Conservation (phyloP, 1,139 yeast genomes). For the Taphrina wiesneri region DNA sequence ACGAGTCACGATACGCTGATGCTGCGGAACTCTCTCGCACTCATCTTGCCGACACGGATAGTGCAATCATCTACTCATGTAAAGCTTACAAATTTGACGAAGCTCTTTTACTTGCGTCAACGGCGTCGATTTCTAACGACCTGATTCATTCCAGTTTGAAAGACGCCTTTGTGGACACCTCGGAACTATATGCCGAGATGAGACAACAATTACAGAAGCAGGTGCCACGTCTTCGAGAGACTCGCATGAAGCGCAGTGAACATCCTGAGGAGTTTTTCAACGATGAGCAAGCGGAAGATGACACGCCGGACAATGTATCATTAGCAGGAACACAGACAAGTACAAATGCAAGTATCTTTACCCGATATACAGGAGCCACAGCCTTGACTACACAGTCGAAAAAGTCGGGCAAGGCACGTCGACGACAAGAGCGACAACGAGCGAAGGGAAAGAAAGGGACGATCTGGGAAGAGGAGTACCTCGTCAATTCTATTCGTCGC, state of each 20-base stretch:
- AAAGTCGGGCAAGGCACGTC: slow-evolving; percentile 87
- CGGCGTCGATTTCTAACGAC: slow-evolving; percentile 46
- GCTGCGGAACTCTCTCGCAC: slow-evolving; percentile 78
- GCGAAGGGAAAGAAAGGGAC: slow-evolving; percentile 98
- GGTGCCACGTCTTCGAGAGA: slow-evolving; percentile 74
- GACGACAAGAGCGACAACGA: slow-evolving; percentile 91
- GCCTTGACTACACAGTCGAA: slow-evolving; percentile 73
- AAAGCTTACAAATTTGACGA: slow-evolving; percentile 73
- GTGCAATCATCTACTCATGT: slow-evolving; percentile 68
- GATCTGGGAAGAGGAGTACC: slow-evolving; percentile 92
- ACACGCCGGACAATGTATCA: slow-evolving; percentile 89
- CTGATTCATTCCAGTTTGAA: slow-evolving; percentile 74
- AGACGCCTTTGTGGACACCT: slow-evolving; percentile 84
- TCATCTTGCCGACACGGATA: slow-evolving; percentile 61
- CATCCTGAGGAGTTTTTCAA: slow-evolving; percentile 80
- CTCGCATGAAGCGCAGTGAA: slow-evolving; percentile 74
- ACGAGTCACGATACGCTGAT: slow-evolving; percentile 71
- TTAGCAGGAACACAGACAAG: slow-evolving; percentile 94
- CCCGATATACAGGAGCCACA: slow-evolving; percentile 93
- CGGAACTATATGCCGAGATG: slow-evolving; percentile 90
- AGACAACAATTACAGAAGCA: slow-evolving; percentile 82
- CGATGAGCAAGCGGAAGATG: slow-evolving; percentile 49
- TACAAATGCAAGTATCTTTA: slow-evolving; percentile 87
- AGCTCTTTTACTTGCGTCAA: slow-evolving; percentile 66
- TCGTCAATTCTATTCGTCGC: slow-evolving; percentile 83